A percentile compares a stretch with the other conserved stretches of the same genome.
These are phyloP conservation scores for Paraurostyla sp. DNA, from an alignment of 73 alveolate species.

Conservation along the genomic window DNA sequence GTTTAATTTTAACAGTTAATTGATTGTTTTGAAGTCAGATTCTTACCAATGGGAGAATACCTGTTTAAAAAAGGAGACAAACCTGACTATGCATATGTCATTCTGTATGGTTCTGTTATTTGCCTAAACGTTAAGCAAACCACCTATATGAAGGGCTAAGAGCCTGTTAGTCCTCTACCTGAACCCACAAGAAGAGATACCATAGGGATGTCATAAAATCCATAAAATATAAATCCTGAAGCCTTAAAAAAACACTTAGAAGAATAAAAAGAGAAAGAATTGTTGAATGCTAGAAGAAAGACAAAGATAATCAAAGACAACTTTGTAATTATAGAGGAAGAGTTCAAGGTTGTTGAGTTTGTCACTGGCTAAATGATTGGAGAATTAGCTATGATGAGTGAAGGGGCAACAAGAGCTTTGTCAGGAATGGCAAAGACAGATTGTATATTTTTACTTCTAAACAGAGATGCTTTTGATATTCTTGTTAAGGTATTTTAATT, in stretches of 20 bases:
- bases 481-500: constrained; percentile 17
- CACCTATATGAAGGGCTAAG: constrained; percentile 13
- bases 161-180: not conserved
- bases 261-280: constrained; percentile 28
- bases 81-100: constrained; percentile 43
- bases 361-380: constrained; percentile 31
- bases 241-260: not conserved
- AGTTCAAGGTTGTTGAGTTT: not conserved
- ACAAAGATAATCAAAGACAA: not conserved
- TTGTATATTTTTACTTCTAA: constrained; percentile 2
- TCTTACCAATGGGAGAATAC: constrained; percentile 6
- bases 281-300: not conserved
- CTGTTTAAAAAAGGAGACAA: constrained; percentile 33
- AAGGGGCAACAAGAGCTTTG: not conserved
- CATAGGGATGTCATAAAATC: too few relatives aligned
- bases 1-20: not conserved
- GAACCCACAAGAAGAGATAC: not conserved
- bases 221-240: not conserved
- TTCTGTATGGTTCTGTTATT: constrained; percentile 22
- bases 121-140: not conserved
- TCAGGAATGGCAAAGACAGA: constrained; percentile 64
- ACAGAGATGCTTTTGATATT: constrained; percentile 56
- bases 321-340: constrained; percentile 11
- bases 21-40: constrained; percentile 33
- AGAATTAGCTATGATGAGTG: constrained; percentile 41